Conservation (phyloP, 2,329 filamentous ascomycete species). For the Xylariaceae sp. region DNA sequence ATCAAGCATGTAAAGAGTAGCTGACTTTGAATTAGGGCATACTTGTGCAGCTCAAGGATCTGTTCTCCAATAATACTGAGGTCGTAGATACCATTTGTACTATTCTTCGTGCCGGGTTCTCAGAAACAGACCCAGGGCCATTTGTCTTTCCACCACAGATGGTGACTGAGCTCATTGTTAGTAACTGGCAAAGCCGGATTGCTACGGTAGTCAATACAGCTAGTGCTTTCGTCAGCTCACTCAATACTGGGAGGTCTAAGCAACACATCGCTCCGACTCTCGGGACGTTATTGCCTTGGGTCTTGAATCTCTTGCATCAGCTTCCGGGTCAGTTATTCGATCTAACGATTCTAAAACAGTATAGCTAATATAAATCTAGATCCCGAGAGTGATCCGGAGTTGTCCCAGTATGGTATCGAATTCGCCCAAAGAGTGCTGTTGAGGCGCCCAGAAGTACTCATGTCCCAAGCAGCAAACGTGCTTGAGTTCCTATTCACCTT, state of each 20-base stretch:
- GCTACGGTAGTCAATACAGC: conserved; percentile 74
- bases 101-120: conserved; percentile 75
- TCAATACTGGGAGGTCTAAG: conserved; percentile 51
- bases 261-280: conserved; percentile 55
- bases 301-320: conserved; percentile 64
- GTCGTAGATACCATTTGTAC: conserved; percentile 74
- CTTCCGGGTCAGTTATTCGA: conserved; percentile 56
- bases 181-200: conserved; percentile 65
- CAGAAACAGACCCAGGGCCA: conserved; percentile 74
- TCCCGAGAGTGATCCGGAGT: conserved; percentile 70
- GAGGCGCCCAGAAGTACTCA: conserved; percentile 65
- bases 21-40: conserved; percentile 31
- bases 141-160: conserved; percentile 74
- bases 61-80: conserved; percentile 67
- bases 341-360: not conserved
- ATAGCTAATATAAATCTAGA: conserved; percentile 40
- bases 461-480: conserved; percentile 62
- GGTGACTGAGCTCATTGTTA: conserved; percentile 70
- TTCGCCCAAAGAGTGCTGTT: conserved; percentile 69
- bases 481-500: conserved; percentile 75
- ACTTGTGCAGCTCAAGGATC: conserved; percentile 48
- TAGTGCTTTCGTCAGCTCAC: conserved; percentile 70
- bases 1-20: conserved; percentile 59
- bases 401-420: conserved; percentile 76
- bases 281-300: conserved; percentile 63